Percentiles rank a stretch among this genome's conserved stretches.
phyloP scores from a whole-genome alignment of 2,329 filamentous ascomycete genomes.

The Lasiodiplodia sp. region DNA sequence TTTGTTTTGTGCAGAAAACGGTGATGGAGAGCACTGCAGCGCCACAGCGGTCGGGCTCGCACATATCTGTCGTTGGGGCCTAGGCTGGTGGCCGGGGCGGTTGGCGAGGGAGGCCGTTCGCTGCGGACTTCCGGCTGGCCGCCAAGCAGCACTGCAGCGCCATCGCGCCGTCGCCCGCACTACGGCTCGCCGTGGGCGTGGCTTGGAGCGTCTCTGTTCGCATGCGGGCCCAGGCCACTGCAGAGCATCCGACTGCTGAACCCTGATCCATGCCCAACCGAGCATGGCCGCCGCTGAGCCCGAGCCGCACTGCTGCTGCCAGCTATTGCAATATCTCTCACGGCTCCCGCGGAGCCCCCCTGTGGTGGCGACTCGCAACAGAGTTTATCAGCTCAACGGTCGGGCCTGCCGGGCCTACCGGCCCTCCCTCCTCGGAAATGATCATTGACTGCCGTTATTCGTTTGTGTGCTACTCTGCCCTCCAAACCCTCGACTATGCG shows the following conservation, averaged over 20 bases:
- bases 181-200: slow-evolving; percentile 7
- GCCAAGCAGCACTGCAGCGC: slow-evolving; percentile 13
- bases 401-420: neutral
- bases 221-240: slow-evolving; percentile 15
- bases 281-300: slow-evolving; percentile 22
- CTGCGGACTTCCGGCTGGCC: neutral
- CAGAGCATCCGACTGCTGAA: slow-evolving; percentile 1
- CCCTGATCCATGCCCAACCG: slow-evolving; percentile 26
- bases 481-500: neutral
- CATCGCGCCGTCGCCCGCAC: slow-evolving; percentile 8
- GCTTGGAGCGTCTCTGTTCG: slow-evolving; percentile 18
- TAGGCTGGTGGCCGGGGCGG: slow-evolving; percentile 2
- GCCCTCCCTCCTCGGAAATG: slow-evolving; percentile 9
- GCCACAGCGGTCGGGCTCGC: slow-evolving; percentile 15
- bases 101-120: slow-evolving; percentile 11
- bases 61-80: slow-evolving; percentile 16
- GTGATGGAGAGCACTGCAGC: slow-evolving; percentile 6
- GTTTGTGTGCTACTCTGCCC: neutral
- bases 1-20: neutral
- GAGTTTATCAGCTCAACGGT: neutral
- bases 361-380: neutral
- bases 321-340: no score
- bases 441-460: neutral
- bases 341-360: neutral
- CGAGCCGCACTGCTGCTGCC: slow-evolving; percentile 9